phyloP scores from a whole-genome alignment of 371 early-diverging fungal genomes.

The Nematocida minor region DNA sequence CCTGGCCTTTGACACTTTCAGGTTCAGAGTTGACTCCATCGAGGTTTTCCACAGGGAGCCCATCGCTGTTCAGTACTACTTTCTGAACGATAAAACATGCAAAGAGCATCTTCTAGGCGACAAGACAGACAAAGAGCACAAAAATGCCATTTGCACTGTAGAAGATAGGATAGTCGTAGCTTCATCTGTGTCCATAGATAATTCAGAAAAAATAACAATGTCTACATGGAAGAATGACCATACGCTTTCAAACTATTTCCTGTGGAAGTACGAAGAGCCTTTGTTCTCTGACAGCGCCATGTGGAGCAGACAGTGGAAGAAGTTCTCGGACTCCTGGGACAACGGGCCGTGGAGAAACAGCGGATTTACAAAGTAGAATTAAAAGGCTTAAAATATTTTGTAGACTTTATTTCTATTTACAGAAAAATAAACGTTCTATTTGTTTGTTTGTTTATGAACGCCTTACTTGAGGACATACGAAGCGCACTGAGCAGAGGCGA shows the following conservation, averaged over 20 bases:
- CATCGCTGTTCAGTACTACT: constrained; percentile 19
- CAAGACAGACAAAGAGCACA: neutral
- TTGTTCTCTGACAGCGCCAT: constrained; percentile 7
- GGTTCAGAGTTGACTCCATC: neutral
- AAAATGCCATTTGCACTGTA: neutral
- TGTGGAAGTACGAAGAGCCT: constrained; percentile 1
- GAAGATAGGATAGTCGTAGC: constrained; percentile 8
- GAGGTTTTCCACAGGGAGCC: constrained; percentile 29
- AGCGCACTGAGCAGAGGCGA: constrained; percentile 48
- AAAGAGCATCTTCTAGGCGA: too few relatives aligned
- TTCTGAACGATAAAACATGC: too few relatives aligned
- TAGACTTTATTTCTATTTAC: neutral
- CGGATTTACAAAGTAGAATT: neutral
- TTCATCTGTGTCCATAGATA: neutral
- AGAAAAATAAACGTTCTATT: neutral
- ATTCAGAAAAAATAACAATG: neutral
- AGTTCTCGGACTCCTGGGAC: constrained; percentile 21
- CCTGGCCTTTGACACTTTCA: neutral
- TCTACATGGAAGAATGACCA: neutral
- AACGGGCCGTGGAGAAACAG: neutral
- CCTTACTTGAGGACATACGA: constrained; percentile 27
- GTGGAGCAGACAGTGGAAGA: constrained; percentile 7
- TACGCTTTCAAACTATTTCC: constrained; percentile 1
- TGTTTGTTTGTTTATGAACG: constrained; percentile 23
- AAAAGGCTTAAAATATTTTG: neutral